A percentile compares a stretch with the other conserved stretches of the same genome.
Evolutionary conservation across 441 rosid genomes (phyloP).

Genomic region (Gossypium davidsonii): DNA sequence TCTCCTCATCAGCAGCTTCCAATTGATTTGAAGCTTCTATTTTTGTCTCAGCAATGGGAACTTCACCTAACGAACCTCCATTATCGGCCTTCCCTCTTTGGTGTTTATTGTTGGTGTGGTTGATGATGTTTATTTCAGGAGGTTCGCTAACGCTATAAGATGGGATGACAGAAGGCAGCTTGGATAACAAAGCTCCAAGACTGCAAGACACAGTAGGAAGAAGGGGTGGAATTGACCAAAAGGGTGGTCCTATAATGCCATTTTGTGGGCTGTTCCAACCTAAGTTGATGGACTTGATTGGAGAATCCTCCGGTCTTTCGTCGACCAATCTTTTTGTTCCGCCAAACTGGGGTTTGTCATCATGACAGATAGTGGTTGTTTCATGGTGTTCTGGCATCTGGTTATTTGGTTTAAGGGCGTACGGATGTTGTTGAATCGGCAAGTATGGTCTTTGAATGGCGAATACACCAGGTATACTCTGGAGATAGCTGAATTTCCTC

Average conservation of each 20-base stretch:
- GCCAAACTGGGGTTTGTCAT: conserved; percentile 24
- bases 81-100: conserved; percentile 21
- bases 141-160: conserved; percentile 26
- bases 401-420: conserved; percentile 29
- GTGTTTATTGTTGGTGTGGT: conserved; percentile 11
- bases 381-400: conserved; percentile 27
- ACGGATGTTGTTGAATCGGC: conserved; percentile 41
- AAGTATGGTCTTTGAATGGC: conserved; percentile 45
- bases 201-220: conserved; percentile 41
- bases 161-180: conserved; percentile 38
- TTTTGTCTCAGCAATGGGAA: conserved; percentile 19
- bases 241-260: conserved; percentile 28
- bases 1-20: conserved; percentile 30
- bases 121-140: conserved; percentile 19
- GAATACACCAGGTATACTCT: conserved; percentile 59
- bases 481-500: conserved; percentile 64
- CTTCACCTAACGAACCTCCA: conserved; percentile 13
- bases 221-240: conserved; percentile 45
- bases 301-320: conserved; percentile 27
- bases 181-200: conserved; percentile 45
- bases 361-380: conserved; percentile 18
- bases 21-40: conserved; percentile 28
- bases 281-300: conserved; percentile 40
- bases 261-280: conserved; percentile 57
- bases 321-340: conserved; percentile 40